Evolutionary conservation across 176 grass and related monocot genomes (phyloP), one percentile per base, ranked within the genome.

Genomic region (Aegilops tauschii): DNA sequence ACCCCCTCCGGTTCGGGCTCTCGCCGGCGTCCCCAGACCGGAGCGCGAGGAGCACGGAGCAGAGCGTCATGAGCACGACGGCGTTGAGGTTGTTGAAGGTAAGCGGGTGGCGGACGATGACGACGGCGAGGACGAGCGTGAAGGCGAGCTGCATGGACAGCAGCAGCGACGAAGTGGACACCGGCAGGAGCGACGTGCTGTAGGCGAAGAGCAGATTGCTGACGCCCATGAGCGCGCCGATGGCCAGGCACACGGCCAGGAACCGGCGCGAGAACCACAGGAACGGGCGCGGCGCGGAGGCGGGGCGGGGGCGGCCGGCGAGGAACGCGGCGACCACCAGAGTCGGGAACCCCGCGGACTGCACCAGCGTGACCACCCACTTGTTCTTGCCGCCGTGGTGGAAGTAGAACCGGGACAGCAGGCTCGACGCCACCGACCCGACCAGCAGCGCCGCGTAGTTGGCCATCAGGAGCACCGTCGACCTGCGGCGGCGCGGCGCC

Each of bases 391-490:
- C 93, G 69, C 93, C 89, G 56, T 98, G 95, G 17, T 50, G 69
- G 85, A 98, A 98, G 77, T 95, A 98, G 85, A 87, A 98, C 4
- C 95, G 89, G n/a, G 95, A 93, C 76, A 98, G 89, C 4, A 98
- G 87, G 79, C 65, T 98, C 20, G 95, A 87, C 32, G 83, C 79
- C 59, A 98, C 86, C 5, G 95, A 90, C 12, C 95, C 95, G 35
- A 91, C 85, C 10, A 95, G 88, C 29, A 98, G 93, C 14, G 90
- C 71, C 16, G 77, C 76, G 82, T 91, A 95, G 87, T 89, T 98
- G 52, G 84, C 88, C 63, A 64, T 77, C 88, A 90, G 88, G 16
- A 90, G 87, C 21, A 12, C 28, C 6, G 9, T n/a, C 61, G 21
- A 29, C 87, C 82, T 21, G 30, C 88, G 54, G 54, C 69, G 32